Evolutionary conservation across 441 rosid species (phyloP).

Genomic region (Gossypium trilobum): DNA sequence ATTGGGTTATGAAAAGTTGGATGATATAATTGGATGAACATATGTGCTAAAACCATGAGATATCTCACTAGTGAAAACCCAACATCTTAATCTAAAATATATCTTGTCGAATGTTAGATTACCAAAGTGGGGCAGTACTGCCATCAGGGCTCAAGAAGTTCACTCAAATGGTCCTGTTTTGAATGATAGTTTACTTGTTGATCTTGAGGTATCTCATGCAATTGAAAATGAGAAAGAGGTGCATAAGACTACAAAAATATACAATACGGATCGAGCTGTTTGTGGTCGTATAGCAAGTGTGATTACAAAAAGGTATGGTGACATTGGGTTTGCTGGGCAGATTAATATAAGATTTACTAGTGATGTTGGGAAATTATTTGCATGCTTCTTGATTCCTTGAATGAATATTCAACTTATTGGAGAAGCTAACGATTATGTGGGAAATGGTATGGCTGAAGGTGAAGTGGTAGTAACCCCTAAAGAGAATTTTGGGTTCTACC

Average conservation of each 20-base stretch:
- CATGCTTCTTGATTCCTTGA: constrained; percentile 93
- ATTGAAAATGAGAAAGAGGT: constrained; percentile 74
- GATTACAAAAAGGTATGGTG: constrained; percentile 83
- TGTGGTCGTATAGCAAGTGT: constrained; percentile 87
- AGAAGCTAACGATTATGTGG: constrained; percentile 93
- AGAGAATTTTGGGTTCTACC: constrained; percentile 60
- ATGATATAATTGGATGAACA: constrained; percentile 78
- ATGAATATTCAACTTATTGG: constrained; percentile 83
- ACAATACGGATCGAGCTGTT: constrained; percentile 82
- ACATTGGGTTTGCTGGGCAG: constrained; percentile 91
- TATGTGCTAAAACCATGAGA: constrained; percentile 67
- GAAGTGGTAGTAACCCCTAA: constrained; percentile 77
- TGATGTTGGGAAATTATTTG: constrained; percentile 96
- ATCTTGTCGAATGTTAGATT: constrained; percentile 64
- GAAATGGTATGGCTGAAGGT: constrained; percentile 99
- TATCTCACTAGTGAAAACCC: constrained; percentile 86
- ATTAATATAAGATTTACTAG: constrained; percentile 76
- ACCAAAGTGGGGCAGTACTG: constrained; percentile 77
- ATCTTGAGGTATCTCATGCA: constrained; percentile 72
- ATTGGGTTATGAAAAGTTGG: constrained; percentile 74
- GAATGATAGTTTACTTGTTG: constrained; percentile 69
- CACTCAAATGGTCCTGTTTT: constrained; percentile 79
- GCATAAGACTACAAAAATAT: constrained; percentile 57
- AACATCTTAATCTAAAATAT: constrained; percentile 83
- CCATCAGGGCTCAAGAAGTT: constrained; percentile 76